Conservation (phyloP, 805 yeast genomes). For the Metschnikowia lochheadii region DNA sequence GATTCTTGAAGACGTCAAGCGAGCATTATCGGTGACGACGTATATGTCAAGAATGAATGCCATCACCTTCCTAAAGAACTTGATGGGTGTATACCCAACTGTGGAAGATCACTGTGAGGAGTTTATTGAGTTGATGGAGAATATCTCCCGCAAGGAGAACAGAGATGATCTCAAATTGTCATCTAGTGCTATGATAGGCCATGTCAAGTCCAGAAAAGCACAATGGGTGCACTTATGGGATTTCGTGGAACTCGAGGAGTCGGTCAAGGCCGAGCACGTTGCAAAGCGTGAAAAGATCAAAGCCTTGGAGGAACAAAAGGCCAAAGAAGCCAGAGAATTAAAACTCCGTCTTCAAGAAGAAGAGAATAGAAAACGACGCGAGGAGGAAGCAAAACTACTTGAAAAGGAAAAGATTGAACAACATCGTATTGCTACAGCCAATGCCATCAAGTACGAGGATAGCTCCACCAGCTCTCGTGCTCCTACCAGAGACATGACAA, state of each 20-base stretch:
- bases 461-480: slow-evolving; percentile 7
- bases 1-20: slow-evolving; percentile 41
- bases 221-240: slow-evolving; percentile 54
- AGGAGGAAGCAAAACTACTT: slow-evolving; percentile 9
- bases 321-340: slow-evolving; percentile 14
- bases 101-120: slow-evolving; percentile 62
- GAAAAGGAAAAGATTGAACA: slow-evolving; percentile 4
- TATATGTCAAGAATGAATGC: slow-evolving; percentile 81
- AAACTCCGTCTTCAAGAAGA: slow-evolving; percentile 10
- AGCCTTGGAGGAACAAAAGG: slow-evolving; percentile 13
- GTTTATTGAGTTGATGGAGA: slow-evolving; percentile 45
- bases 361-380: slow-evolving; percentile 11
- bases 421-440: slow-evolving; percentile 6
- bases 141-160: slow-evolving; percentile 48
- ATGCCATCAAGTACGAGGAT: slow-evolving; percentile 21
- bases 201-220: slow-evolving; percentile 51
- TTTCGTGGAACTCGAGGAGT: slow-evolving; percentile 48
- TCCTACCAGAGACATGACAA: slow-evolving; percentile 11
- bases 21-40: slow-evolving; percentile 46
- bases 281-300: slow-evolving; percentile 21
- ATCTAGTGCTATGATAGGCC: slow-evolving; percentile 66
- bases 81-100: slow-evolving; percentile 60
- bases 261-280: slow-evolving; percentile 30
- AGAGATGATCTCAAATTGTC: slow-evolving; percentile 82
- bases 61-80: slow-evolving; percentile 68